Evolutionary conservation across 306 rosid species (phyloP).

Genomic region (Cicer pinnatifidum): DNA sequence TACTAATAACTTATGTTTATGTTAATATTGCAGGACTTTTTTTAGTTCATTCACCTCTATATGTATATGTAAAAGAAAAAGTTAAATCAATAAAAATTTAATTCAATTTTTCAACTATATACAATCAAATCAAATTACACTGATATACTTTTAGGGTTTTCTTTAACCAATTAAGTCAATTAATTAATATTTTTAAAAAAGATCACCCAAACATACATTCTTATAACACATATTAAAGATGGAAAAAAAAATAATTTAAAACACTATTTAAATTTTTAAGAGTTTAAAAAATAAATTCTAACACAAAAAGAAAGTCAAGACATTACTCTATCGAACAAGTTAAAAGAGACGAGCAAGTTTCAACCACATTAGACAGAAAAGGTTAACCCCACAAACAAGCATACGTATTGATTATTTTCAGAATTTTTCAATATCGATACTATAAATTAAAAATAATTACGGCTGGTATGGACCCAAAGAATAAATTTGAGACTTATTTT

Average conservation of each 20-base stretch:
- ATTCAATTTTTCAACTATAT: too few species aligned
- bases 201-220: too few species aligned
- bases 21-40: background rate
- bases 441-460: too few species aligned
- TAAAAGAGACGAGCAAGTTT: constrained; percentile 21
- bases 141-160: background rate
- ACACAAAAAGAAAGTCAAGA: background rate
- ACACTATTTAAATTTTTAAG: too few species aligned
- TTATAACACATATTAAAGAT: too few species aligned
- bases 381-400: background rate
- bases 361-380: constrained; percentile 8
- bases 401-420: background rate
- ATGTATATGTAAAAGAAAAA: too few species aligned
- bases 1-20: background rate
- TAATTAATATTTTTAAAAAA: background rate
- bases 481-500: too few species aligned
- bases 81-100: too few species aligned
- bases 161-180: background rate
- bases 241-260: too few species aligned
- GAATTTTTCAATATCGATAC: too few species aligned
- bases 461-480: too few species aligned
- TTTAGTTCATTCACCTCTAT: background rate
- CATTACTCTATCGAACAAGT: constrained; percentile 5
- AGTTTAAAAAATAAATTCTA: too few species aligned
- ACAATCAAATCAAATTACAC: background rate